phyloP scores from a whole-genome alignment of 2,329 filamentous ascomycete species.

The Pestalotiopsis sp. region DNA sequence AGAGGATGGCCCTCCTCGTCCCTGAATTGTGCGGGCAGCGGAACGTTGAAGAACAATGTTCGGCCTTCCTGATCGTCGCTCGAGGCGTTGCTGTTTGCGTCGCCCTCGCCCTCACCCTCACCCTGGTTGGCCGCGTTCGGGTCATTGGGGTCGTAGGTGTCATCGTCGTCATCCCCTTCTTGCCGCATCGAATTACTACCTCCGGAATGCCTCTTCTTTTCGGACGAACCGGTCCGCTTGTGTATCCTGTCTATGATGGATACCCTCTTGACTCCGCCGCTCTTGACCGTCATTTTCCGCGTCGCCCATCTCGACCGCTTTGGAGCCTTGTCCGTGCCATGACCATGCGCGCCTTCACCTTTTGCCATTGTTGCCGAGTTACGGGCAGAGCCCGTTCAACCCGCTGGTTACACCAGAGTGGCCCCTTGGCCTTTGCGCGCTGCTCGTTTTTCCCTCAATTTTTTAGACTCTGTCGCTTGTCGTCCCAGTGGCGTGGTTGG shows the following conservation, averaged over 20 bases:
- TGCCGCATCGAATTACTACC: conserved; percentile 34
- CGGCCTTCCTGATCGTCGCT: conserved; percentile 48
- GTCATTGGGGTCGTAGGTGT: conserved; percentile 25
- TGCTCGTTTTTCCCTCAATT: background rate
- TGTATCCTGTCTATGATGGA: conserved; percentile 80
- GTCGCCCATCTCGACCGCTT: conserved; percentile 95
- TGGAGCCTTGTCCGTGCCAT: conserved; percentile 14
- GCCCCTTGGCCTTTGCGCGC: conserved; percentile 30
- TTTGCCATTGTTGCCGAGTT: conserved; percentile 38
- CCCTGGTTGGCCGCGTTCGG: conserved; percentile 29
- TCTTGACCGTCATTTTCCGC: conserved; percentile 78
- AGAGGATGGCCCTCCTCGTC: conserved; percentile 80
- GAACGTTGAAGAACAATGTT: conserved; percentile 82
- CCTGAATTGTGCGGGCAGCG: conserved; percentile 72
- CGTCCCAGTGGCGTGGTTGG: background rate
- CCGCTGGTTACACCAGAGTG: conserved; percentile 43
- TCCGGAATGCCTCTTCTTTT: conserved; percentile 67
- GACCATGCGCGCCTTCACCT: conserved; percentile 26
- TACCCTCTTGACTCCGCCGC: conserved; percentile 76
- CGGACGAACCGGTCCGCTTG: conserved; percentile 60
- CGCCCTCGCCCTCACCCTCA: conserved; percentile 37
- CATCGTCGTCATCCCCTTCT: conserved; percentile 28
- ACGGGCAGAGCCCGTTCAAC: conserved; percentile 47
- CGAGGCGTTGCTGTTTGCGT: conserved; percentile 37
- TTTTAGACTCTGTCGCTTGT: background rate